Evolutionary conservation across 768 basidiomycete genomes (phyloP), one percentile per base, ranked within the genome.

Genomic region (Paxillus involutus): DNA sequence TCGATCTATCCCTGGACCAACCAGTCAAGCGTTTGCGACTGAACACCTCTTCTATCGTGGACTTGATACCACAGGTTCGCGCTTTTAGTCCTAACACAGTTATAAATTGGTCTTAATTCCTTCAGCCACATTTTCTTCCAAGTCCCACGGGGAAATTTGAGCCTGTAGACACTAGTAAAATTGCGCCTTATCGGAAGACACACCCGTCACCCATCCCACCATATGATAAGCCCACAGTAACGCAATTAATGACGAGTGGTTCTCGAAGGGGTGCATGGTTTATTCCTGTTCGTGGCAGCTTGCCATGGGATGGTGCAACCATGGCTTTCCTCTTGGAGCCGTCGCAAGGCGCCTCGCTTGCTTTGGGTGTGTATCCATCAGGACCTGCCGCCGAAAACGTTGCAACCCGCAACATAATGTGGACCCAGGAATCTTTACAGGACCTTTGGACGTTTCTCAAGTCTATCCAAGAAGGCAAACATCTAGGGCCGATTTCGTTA

Each of bases 181-280:
- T 68, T 24, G 58, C 70, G 16, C 63, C 57, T 14, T 82, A 75
- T 58, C 62, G 55, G 9, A 77, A 73, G 60, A 55, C 63, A 1
- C 61, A 47, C 43, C 76, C 77, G 0, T 64, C 64, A 7, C 72
- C 75, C 29, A 67, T 82, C 43, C 48, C 73, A 21, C 70, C 71
- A 7, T 67, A 70, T 48, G 61, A 63, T 40, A 21, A 51, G 73
- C 75, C 66, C 70, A 72, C 58, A 62, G 52, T 69, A 9, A 45
- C 51, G 36, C 56, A 57, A 39, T 70, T 60, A 63, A 69, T 59
- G 8, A 59, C 67, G 17, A 51, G 58, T 26, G 63, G 62, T 26
- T 76, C 74, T 58, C 59, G 73, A 46, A 78, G 82, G 46, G 70
- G 68, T 45, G 77, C 80, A 8, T 86, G 84, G 84, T 60, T 85